Percentiles rank a stretch among this genome's conserved stretches.
phyloP scores from a whole-genome alignment of 2,329 filamentous ascomycete genomes.

The Simplicillium sp. region DNA sequence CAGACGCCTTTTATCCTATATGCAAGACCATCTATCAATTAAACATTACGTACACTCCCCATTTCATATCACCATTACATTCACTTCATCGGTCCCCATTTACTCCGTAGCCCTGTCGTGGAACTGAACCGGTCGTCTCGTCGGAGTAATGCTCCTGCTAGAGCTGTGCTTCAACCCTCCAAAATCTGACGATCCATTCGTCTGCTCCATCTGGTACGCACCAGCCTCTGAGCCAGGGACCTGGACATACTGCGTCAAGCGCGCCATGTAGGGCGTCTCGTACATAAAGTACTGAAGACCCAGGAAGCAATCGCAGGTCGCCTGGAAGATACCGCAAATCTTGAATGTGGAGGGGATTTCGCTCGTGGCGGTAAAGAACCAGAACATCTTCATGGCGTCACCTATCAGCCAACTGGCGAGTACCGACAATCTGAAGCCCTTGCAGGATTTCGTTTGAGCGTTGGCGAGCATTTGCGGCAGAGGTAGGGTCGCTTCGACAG shows the following conservation, averaged over 20 bases:
- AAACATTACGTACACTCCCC: no score
- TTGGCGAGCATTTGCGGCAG: slow-evolving; percentile 72
- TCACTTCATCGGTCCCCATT: neutral
- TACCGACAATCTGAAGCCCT: slow-evolving; percentile 68
- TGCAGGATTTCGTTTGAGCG: slow-evolving; percentile 57
- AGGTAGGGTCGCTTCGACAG: slow-evolving; percentile 72
- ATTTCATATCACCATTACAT: no score
- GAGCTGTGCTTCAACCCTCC: slow-evolving; percentile 19
- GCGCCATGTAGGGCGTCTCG: slow-evolving; percentile 17
- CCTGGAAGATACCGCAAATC: slow-evolving; percentile 73
- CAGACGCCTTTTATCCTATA: no score
- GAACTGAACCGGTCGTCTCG: slow-evolving; percentile 27
- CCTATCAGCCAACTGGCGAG: slow-evolving; percentile 70
- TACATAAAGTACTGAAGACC: slow-evolving; percentile 68
- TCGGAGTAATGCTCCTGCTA: slow-evolving; percentile 27
- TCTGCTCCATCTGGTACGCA: slow-evolving; percentile 25
- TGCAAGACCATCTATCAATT: no score
- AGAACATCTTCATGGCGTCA: slow-evolving; percentile 80
- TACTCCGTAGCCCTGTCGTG: slow-evolving; percentile 22
- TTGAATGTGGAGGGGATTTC: slow-evolving; percentile 73
- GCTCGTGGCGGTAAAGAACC: slow-evolving; percentile 65
- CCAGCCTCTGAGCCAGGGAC: slow-evolving; percentile 16
- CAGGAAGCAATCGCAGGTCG: slow-evolving; percentile 63
- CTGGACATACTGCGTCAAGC: slow-evolving; percentile 12
- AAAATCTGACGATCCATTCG: slow-evolving; percentile 18